phyloP scores from a whole-genome alignment of 306 rosid genomes.

The Calophaca sinica region DNA sequence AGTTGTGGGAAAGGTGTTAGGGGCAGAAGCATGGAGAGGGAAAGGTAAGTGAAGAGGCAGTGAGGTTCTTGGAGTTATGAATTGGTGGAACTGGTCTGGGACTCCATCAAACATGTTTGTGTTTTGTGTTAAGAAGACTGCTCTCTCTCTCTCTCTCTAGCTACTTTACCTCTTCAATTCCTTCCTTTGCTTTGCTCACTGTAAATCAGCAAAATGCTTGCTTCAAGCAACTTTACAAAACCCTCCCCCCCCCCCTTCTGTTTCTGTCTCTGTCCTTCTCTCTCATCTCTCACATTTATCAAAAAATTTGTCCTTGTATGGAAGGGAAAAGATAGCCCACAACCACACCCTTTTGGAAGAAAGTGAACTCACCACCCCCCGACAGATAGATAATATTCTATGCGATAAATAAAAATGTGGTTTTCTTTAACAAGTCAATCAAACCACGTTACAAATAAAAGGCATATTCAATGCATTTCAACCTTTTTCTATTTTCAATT shows the following conservation, averaged over 20 bases:
- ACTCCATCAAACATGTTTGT: conserved; percentile 86
- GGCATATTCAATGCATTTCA: conserved; percentile 38
- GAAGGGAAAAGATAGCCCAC: conserved; percentile 63
- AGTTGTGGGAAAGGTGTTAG: conserved; percentile 22
- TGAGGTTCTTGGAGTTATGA: conserved; percentile 74
- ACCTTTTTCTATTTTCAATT: conserved; percentile 30
- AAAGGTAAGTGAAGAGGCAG: conserved; percentile 68
- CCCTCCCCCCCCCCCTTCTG: background rate
- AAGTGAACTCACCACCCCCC: conserved; percentile 75
- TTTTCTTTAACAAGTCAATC: conserved; percentile 51
- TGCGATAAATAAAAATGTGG: background rate
- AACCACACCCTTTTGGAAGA: conserved; percentile 80
- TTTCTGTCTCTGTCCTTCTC: conserved; percentile 40
- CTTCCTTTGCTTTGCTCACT: conserved; percentile 38
- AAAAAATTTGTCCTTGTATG: conserved; percentile 74
- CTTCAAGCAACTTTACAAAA: conserved; percentile 56
- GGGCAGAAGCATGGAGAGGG: conserved; percentile 56
- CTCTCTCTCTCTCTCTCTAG: conserved; percentile 26
- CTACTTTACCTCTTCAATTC: conserved; percentile 43
- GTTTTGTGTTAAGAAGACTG: background rate
- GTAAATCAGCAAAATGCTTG: conserved; percentile 62
- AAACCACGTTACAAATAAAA: conserved; percentile 47
- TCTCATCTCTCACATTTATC: conserved; percentile 70
- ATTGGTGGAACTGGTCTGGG: conserved; percentile 88
- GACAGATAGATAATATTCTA: conserved; percentile 38